phyloP scores from a whole-genome alignment of 768 basidiomycete species.

The Boletales sp. region DNA sequence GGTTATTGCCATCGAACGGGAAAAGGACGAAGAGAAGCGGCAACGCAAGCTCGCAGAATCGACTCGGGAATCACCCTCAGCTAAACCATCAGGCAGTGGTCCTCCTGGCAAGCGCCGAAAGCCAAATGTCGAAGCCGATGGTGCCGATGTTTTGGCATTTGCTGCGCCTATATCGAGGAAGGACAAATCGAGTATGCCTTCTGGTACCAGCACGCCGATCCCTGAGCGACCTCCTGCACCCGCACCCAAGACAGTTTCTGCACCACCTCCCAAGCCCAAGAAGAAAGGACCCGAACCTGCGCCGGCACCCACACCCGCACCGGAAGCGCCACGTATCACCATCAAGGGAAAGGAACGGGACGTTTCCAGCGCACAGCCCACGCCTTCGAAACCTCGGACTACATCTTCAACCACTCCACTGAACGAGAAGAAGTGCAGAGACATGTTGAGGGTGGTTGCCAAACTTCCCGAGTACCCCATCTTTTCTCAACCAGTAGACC shows the following conservation, averaged over 20 bases:
- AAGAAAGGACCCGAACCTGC: slow-evolving; percentile 37
- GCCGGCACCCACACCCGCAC: slow-evolving; percentile 14
- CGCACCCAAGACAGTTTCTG: slow-evolving; percentile 23
- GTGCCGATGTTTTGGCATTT: slow-evolving; percentile 56
- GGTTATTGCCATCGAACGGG: slow-evolving; percentile 74
- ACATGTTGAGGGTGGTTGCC: slow-evolving; percentile 56
- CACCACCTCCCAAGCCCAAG: slow-evolving; percentile 35
- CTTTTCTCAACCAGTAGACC: slow-evolving; percentile 83
- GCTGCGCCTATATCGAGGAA: slow-evolving; percentile 60
- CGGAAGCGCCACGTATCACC: slow-evolving; percentile 38
- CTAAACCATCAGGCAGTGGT: slow-evolving; percentile 36
- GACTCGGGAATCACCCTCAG: slow-evolving; percentile 33
- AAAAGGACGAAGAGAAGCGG: slow-evolving; percentile 54
- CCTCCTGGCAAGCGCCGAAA: slow-evolving; percentile 60
- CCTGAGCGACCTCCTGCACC: slow-evolving; percentile 31
- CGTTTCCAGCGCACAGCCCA: slow-evolving; percentile 29
- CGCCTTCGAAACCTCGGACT: slow-evolving; percentile 38
- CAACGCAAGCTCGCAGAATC: slow-evolving; percentile 41
- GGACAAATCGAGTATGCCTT: slow-evolving; percentile 29
- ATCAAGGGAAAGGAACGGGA: slow-evolving; percentile 79
- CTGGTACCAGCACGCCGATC: slow-evolving; percentile 40
- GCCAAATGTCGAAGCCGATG: slow-evolving; percentile 44
- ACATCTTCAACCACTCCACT: slow-evolving; percentile 47
- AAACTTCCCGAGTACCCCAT: slow-evolving; percentile 66
- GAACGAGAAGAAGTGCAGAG: slow-evolving; percentile 82